These are phyloP conservation scores for Eucalyptus sideroxylon DNA, from an alignment of 345 rosid genomes.

Conservation along the genomic window DNA sequence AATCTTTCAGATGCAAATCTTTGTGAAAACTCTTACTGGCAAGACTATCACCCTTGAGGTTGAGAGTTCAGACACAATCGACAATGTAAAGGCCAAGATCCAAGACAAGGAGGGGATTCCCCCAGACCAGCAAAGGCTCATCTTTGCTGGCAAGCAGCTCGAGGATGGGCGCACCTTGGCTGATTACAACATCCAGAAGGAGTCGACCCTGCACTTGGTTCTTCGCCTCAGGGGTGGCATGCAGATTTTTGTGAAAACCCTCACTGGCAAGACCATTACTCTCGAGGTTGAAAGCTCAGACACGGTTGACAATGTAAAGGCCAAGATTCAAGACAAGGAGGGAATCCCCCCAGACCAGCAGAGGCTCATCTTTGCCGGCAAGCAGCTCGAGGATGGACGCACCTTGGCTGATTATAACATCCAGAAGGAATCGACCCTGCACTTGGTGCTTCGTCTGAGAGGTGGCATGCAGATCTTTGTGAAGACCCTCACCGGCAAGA, in stretches of 20 bases:
- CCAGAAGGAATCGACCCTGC: constrained; percentile 38
- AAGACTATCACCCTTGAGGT: constrained; percentile 33
- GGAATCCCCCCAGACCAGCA: constrained; percentile 46
- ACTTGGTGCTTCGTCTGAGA: constrained; percentile 8
- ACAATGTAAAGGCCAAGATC: constrained; percentile 27
- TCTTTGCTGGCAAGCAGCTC: constrained; percentile 32
- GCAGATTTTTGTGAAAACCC: constrained; percentile 27
- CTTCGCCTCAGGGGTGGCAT: constrained; percentile 25
- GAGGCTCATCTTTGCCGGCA: constrained; percentile 31
- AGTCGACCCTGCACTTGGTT: constrained; percentile 26
- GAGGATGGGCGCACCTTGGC: constrained; percentile 38
- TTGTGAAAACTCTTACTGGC: constrained; percentile 17
- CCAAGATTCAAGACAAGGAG: constrained; percentile 40
- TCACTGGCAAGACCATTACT: constrained; percentile 27
- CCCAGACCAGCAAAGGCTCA: constrained; percentile 36
- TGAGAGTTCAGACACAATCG: constrained; percentile 25
- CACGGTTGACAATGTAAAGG: constrained; percentile 32
- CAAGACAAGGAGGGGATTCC: constrained; percentile 40
- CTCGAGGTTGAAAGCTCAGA: constrained; percentile 34
- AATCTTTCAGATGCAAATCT: neutral
- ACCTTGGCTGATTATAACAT: constrained; percentile 38
- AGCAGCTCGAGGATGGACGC: constrained; percentile 40
- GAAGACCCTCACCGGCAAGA: constrained; percentile 9
- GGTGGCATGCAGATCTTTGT: constrained; percentile 13
- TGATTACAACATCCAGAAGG: constrained; percentile 34